Evolutionary conservation across 2,329 filamentous ascomycete species (phyloP), one percentile per base, ranked within the genome.

Genomic region (Ophiostoma pallidulum): DNA sequence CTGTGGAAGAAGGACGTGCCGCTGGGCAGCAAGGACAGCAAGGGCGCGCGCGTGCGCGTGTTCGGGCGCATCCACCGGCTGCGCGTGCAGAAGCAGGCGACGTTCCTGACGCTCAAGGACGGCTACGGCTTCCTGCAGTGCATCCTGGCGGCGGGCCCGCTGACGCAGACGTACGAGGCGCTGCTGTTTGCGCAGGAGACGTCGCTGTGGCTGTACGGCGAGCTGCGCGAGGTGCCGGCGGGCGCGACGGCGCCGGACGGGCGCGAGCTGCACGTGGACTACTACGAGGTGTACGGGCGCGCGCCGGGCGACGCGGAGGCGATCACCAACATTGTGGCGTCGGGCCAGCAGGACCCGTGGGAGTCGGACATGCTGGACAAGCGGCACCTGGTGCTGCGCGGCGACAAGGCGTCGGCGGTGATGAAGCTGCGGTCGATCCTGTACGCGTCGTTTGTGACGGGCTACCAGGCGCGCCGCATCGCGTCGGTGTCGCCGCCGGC

Each of bases 91-190:
- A 92, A 91, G 67, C 82, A 86, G 60, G 78, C 87, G 54, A 82
- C 88, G 48, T 96, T 95, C 67, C 74, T 95, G 61, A 91, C 84
- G n/a, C 71, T 95, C 54, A 75, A 82, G 53, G 87, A 94, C 62
- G 90, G 90, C 50, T 86, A 90, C 60, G 86, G 85, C 46, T 82
- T 82, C 60, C 73, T 97, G 64, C 89, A 95, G 71, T 90, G 87
- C 61, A 76, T 95, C 53, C 71, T 96, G 56, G 77, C 80, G 47
- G 66, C 73, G 3, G 89, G 89, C 49, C 75, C 88, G 53, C 75
- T 97, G 58, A 84, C 87, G 56, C 89, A 88, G 73, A 91, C 86
- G n/a, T 94, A 94, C 70, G 88, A 94, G 61, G 86, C 87, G 53
- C 72, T 94, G 57, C 89, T 84, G 20, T 77, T 96, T 57, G 86